Percentiles rank a stretch among this genome's conserved stretches.
phyloP scores from a whole-genome alignment of 306 rosid species.

The Lupinus albus region DNA sequence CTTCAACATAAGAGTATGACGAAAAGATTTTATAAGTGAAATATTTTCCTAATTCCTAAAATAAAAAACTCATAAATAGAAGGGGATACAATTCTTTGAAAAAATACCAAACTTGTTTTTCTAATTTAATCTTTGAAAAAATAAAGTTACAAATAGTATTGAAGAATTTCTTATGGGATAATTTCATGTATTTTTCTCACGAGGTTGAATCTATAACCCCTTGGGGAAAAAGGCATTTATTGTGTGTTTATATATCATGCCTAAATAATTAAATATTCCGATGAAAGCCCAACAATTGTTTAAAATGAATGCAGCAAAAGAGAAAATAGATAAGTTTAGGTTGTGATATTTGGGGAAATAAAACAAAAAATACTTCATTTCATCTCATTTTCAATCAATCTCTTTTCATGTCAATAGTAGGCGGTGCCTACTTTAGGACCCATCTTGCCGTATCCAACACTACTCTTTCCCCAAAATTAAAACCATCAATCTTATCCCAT shows the following conservation, averaged over 20 bases:
- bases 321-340: constrained; percentile 23
- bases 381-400: constrained; percentile 31
- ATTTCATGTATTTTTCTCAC: no score
- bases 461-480: constrained; percentile 44
- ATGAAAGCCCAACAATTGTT: not conserved
- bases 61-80: no score
- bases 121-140: no score
- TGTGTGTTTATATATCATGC: not conserved
- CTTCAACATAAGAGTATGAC: no score
- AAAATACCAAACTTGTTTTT: no score
- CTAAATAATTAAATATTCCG: not conserved
- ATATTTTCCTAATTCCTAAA: no score
- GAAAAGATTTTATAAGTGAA: no score
- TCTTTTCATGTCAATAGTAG: constrained; percentile 51
- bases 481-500: no score
- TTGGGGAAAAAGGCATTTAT: not conserved
- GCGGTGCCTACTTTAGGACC: constrained; percentile 76
- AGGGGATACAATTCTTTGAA: no score
- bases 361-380: constrained; percentile 27
- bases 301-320: not conserved
- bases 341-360: not conserved
- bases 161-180: no score
- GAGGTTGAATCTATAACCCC: no score
- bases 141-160: no score
- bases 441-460: constrained; percentile 59